Evolutionary conservation across 768 basidiomycete species (phyloP), one percentile per base, ranked within the genome.

Genomic region (Boletus subparvulus): DNA sequence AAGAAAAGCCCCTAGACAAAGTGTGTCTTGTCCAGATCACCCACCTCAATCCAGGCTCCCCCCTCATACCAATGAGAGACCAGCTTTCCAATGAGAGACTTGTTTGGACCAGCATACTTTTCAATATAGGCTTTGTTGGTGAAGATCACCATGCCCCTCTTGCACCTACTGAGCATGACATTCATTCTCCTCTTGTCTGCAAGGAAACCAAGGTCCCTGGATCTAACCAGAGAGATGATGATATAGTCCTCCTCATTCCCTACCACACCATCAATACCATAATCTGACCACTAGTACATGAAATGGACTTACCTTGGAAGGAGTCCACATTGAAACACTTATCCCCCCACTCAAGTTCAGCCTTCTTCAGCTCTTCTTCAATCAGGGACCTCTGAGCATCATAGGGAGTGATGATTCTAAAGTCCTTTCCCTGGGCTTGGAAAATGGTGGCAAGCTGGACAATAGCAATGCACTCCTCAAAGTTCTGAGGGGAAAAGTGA

Each of bases 111-210:
- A 49, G 83, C 90, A 65, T 70, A 64, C 11, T 80, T 79, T n/a
- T 65, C 61, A 40, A 93, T 74, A 65, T 92, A 93, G 17, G 73
- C 73, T 60, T 75, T 74, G 62, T 77, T 88, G 21, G 86, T 78
- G 50, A 87, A 75, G 61, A 94, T 87, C 55, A 84, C 84, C 90
- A 93, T 92, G 32, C 84, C 86, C 48, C 73, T 77, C 68, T 87
- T 87, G 78, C 87, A 91, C 37, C 92, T 82, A 46, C 85, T 87
- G 9, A 93, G 84, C 90, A 94, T 92, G 55, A 94, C 91, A 84
- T 94, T 93, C 51, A 88, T 86, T 17, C 92, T 79, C 30, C 86
- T 79, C 11, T 78, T 61, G 63, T 85, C 85, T 14, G 70, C 65
- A 35, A 94, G 75, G 61, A 94, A 94, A 6, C 91, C 92, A 46